phyloP scores from a whole-genome alignment of 169 alveolate genomes.

The Theileria parva region DNA sequence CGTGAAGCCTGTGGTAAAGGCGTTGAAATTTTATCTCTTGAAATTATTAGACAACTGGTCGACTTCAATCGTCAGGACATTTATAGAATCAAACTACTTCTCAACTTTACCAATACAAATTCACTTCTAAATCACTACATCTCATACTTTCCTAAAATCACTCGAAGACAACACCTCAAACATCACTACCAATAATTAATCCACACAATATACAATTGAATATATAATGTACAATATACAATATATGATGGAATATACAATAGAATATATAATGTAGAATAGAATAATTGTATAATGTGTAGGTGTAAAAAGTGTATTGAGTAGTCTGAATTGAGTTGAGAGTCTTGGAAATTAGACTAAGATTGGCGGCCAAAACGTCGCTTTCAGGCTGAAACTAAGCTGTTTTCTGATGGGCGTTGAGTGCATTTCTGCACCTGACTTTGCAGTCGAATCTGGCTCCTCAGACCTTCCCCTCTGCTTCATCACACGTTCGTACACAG shows the following conservation, averaged over 20 bases:
- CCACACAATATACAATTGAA: too few relatives aligned
- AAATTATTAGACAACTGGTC: conserved; percentile 27
- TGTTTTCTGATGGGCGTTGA: conserved; percentile 67
- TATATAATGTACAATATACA: too few relatives aligned
- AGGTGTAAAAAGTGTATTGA: conserved; percentile 41
- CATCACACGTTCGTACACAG: conserved; percentile 35
- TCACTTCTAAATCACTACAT: not conserved
- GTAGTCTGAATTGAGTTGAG: conserved; percentile 66
- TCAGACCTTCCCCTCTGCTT: conserved; percentile 69
- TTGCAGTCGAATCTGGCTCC: conserved; percentile 66
- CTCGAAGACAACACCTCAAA: not conserved
- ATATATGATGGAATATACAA: too few relatives aligned
- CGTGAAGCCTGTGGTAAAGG: not conserved
- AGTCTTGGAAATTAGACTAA: conserved; percentile 58
- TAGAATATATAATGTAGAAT: too few relatives aligned
- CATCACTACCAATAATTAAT: not conserved
- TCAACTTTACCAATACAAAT: not conserved
- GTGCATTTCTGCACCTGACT: conserved; percentile 46
- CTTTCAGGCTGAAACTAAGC: conserved; percentile 38
- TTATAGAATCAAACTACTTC: conserved; percentile 25
- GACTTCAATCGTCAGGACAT: conserved; percentile 16
- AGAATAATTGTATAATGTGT: too few relatives aligned
- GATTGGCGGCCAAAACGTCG: conserved; percentile 58
- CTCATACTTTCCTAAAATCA: conserved; percentile 1
- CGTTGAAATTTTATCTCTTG: conserved; percentile 5